A percentile compares a stretch with the other conserved stretches of the same genome.
Conservation (phyloP, 306 rosid genomes). For the Psophocarpus tetragonolobus region DNA sequence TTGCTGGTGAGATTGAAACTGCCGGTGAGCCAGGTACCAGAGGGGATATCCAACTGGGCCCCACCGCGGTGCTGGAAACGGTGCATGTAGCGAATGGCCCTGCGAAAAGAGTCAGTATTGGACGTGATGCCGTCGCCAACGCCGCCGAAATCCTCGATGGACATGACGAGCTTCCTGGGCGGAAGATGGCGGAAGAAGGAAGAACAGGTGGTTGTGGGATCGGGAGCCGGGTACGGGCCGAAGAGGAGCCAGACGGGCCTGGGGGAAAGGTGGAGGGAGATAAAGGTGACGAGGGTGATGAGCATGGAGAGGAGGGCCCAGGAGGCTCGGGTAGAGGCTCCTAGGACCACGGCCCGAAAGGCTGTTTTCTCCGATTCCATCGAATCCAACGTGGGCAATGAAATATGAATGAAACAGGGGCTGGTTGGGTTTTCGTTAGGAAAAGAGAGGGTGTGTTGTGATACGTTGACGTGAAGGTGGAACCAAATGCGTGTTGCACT, state of each 20-base stretch:
- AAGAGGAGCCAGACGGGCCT: conserved; percentile 29
- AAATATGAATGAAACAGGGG: not conserved
- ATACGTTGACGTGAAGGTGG: not conserved
- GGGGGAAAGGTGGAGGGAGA: conserved; percentile 56
- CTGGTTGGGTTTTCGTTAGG: not conserved
- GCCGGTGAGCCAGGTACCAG: conserved; percentile 81
- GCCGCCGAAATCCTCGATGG: conserved; percentile 77
- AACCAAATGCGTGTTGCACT: not conserved
- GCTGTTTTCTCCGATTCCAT: conserved; percentile 61
- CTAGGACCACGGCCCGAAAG: not conserved
- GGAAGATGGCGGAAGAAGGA: conserved; percentile 39
- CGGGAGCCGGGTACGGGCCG: not conserved
- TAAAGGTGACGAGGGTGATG: conserved; percentile 50
- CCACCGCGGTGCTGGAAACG: conserved; percentile 61
- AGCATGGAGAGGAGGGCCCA: conserved; percentile 50
- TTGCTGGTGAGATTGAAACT: conserved; percentile 89
- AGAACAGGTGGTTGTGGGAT: conserved; percentile 48
- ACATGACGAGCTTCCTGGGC: conserved; percentile 49
- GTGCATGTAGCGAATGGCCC: conserved; percentile 65
- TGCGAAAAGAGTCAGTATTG: conserved; percentile 69
- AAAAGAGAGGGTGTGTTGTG: not conserved
- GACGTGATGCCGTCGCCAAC: conserved; percentile 81
- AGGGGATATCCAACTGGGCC: conserved; percentile 72
- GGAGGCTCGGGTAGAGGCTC: conserved; percentile 41
- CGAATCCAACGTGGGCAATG: no score